Evolutionary conservation across 345 rosid species (phyloP), one percentile per base, ranked within the genome.

Genomic region (Mangifera indica): DNA sequence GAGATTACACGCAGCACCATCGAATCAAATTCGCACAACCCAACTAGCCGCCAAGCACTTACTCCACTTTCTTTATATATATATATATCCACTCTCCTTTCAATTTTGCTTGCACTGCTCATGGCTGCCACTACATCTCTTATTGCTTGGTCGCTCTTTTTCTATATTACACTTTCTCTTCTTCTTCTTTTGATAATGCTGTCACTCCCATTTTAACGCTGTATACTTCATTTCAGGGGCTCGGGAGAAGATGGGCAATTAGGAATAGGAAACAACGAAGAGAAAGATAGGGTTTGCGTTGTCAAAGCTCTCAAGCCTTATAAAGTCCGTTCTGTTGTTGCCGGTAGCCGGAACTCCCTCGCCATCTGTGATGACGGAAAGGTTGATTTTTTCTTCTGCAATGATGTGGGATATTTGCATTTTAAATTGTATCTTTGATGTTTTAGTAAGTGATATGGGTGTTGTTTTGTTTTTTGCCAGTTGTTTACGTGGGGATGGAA

Each of bases 401-500:
- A 15, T 48, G 24, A 29, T 20, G 15, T 11, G 61, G 7, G 44
- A 37, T 13, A 72, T 56, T 68, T 52, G 63, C 15, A 14, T 49
- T 3, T 21, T 10, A 42, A 17, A n/a, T 51, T 57, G 7, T 56
- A n/a, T 56, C 22, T 58, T 63, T 48, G 10, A 52, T 61, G 67
- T 46, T 29, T 72, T n/a, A 22, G 20, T 40, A 61, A 34, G 21
- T 71, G 12, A 63, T 24, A 17, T 72, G 62, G 51, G 8, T 58
- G 12, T 22, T 10, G 6, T 63, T 44, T 20, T 4, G 10, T 72
- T 72, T 69, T 52, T 42, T 62, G 12, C 62, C 76, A 96, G 99
- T 79, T 96, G 90, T 96, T 93, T 83, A 96, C 98, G 7, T 96
- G 99, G 99, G 98, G 99, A 11, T 96, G 99, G 99, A 96, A 96